Base-by-base conservation (phyloP, 306 rosid species). In the Dalbergia cochinchinensis region DNA sequence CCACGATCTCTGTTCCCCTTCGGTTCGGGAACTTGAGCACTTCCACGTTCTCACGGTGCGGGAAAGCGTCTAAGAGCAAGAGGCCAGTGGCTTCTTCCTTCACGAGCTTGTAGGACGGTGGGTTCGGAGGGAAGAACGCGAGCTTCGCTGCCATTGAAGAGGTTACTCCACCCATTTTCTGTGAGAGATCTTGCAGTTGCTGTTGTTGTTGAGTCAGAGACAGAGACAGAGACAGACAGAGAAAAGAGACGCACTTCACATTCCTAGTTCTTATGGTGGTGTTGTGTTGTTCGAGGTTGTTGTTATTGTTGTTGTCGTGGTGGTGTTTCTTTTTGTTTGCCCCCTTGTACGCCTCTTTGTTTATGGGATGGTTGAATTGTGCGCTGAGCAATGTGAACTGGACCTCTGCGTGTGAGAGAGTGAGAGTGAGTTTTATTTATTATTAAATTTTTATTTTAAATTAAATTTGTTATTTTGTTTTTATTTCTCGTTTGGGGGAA, bases 141-240 rank as follows among this genome's bases (percentile, higher is more conserved):
- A 94, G 62, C 69, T 94, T 94, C 0, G 98, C 95, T 54, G 98
- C 98, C 98, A 94, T 91, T 41, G 98, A 91, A 39, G 98, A 94
- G 0, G 95, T 94, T 26, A 94, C 92, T 22, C 97, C 98, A 48
- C 98, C 98, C 98, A 92, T 88, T 14, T 50, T 58, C 72, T 7
- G 66, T 3, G 41, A 37, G 41, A 64, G 73, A 41, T 65, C 35
- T 71, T 4, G 58, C 34, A 35, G 7, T 16, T 10, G 16, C 31
- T 11, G 41, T 5, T 37, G 41, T 5, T 37, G 47, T 8, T 42
- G 10, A 42, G 47, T 42, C 6, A 42, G 54, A 48, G 54, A 45
- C 12, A 45, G 50, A 48, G 6, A 48, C 15, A 48, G 54, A 48
- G 54, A 11, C 1, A 48, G 16, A 48, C 2, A 50, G 57, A n/a